These are phyloP conservation scores for Batrachochytrium dendrobatidis DNA, from an alignment of 371 early-diverging fungal genomes.

Conservation along the genomic window DNA sequence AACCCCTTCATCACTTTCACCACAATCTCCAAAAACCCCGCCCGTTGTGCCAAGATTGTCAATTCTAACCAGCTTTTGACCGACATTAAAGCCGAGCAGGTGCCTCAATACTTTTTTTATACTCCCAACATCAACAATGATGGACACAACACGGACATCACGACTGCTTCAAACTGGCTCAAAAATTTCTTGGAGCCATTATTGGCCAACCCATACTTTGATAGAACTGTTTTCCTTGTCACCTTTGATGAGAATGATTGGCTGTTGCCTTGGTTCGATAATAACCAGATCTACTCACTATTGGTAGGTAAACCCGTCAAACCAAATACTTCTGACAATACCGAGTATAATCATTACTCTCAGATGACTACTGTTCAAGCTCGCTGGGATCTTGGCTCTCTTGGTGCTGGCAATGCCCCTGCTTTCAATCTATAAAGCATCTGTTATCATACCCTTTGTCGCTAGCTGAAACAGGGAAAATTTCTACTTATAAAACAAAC, in stretches of 20 bases:
- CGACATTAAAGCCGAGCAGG: slow-evolving; percentile 35
- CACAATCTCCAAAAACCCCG: slow-evolving; percentile 36
- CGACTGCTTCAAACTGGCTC: slow-evolving; percentile 49
- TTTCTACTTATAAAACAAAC: too few species aligned
- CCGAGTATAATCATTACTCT: slow-evolving; percentile 53
- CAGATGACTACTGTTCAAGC: slow-evolving; percentile 51
- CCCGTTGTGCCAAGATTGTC: slow-evolving; percentile 50
- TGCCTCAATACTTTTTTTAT: slow-evolving; percentile 56
- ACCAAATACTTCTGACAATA: slow-evolving; percentile 33
- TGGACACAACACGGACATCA: slow-evolving; percentile 44
- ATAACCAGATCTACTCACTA: slow-evolving; percentile 21
- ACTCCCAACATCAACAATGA: slow-evolving; percentile 51
- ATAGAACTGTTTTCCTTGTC: slow-evolving; percentile 47
- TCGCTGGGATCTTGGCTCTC: slow-evolving; percentile 55
- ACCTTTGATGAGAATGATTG: slow-evolving; percentile 47
- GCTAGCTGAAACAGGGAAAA: too few species aligned
- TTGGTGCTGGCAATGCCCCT: too few species aligned
- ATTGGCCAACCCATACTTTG: slow-evolving; percentile 36
- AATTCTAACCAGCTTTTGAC: slow-evolving; percentile 40
- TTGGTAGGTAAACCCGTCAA: slow-evolving; percentile 11
- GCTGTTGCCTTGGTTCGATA: too few species aligned
- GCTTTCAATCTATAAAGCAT: too few species aligned
- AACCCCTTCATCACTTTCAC: slow-evolving; percentile 55
- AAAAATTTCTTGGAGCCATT: slow-evolving; percentile 46
- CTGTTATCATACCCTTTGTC: too few species aligned